These are phyloP conservation scores for Senna tora DNA, from an alignment of 306 rosid species.

Conservation along the genomic window DNA sequence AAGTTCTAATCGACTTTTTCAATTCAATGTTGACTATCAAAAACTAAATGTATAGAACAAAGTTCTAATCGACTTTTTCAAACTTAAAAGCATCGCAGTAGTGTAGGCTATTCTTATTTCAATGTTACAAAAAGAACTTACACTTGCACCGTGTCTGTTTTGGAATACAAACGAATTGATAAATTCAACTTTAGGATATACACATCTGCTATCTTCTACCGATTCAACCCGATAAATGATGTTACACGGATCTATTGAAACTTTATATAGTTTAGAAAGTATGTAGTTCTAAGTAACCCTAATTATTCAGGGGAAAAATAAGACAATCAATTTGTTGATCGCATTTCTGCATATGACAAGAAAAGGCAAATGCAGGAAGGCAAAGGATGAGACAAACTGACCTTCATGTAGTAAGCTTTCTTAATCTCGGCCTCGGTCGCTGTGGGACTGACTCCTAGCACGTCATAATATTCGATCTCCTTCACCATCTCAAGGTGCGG, in stretches of 20 bases:
- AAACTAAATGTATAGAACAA: conserved; percentile 7
- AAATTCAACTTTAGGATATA: conserved; percentile 34
- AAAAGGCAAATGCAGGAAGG: background rate
- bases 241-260: conserved; percentile 23
- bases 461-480: too few relatives aligned
- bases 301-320: conserved; percentile 1
- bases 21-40: conserved; percentile 21
- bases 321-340: conserved; percentile 1
- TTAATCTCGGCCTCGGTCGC: too few relatives aligned
- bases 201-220: conserved; percentile 31
- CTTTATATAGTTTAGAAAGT: conserved; percentile 13
- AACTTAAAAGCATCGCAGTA: conserved; percentile 9
- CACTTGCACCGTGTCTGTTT: background rate
- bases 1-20: conserved; percentile 19
- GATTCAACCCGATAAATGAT: background rate
- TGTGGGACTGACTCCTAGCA: too few relatives aligned
- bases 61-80: conserved; percentile 18
- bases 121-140: conserved; percentile 5
- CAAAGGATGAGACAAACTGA: conserved; percentile 27
- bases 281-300: conserved; percentile 5
- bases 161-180: conserved; percentile 30
- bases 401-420: conserved; percentile 98
- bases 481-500: too few relatives aligned
- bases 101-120: conserved; percentile 29
- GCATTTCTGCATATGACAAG: background rate